Conservation (phyloP, 371 early-diverging fungal species). For the Mucor indicus region DNA sequence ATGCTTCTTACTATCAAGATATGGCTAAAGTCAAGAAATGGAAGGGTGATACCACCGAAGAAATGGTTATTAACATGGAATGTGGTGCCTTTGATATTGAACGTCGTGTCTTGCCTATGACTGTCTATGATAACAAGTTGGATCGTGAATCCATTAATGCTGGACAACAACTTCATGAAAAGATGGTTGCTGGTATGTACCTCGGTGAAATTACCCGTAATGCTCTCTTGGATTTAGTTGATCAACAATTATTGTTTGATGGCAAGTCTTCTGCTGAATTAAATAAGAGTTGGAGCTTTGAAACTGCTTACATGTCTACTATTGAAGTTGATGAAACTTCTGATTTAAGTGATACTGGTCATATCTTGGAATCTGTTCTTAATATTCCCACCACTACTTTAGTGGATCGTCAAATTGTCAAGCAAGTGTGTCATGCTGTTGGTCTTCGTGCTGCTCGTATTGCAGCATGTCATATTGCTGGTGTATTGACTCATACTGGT, state of each 20-base stretch:
- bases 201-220: slow-evolving; percentile 77
- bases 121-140: slow-evolving; percentile 63
- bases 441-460: slow-evolving; percentile 87
- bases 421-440: slow-evolving; percentile 76
- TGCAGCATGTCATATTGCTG: slow-evolving; percentile 78
- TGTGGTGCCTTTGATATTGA: slow-evolving; percentile 73
- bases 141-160: slow-evolving; percentile 65
- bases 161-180: slow-evolving; percentile 68
- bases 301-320: slow-evolving; percentile 88
- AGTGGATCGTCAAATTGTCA: slow-evolving; percentile 79
- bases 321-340: slow-evolving; percentile 80
- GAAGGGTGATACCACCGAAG: slow-evolving; percentile 25
- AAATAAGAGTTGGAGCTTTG: slow-evolving; percentile 76
- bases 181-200: slow-evolving; percentile 83
- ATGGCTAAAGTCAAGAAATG: slow-evolving; percentile 69
- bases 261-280: slow-evolving; percentile 67
- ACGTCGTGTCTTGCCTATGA: slow-evolving; percentile 61
- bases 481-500: slow-evolving; percentile 58
- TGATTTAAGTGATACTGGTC: slow-evolving; percentile 62
- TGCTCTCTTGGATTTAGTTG: slow-evolving; percentile 66
- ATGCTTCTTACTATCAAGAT: slow-evolving; percentile 85
- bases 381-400: slow-evolving; percentile 66
- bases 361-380: slow-evolving; percentile 75
- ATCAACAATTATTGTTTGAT: slow-evolving; percentile 38
- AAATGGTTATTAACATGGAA: slow-evolving; percentile 68